These are phyloP conservation scores for Cladorrhinum sp. DNA, from an alignment of 2,329 filamentous ascomycete genomes.

Conservation along the genomic window DNA sequence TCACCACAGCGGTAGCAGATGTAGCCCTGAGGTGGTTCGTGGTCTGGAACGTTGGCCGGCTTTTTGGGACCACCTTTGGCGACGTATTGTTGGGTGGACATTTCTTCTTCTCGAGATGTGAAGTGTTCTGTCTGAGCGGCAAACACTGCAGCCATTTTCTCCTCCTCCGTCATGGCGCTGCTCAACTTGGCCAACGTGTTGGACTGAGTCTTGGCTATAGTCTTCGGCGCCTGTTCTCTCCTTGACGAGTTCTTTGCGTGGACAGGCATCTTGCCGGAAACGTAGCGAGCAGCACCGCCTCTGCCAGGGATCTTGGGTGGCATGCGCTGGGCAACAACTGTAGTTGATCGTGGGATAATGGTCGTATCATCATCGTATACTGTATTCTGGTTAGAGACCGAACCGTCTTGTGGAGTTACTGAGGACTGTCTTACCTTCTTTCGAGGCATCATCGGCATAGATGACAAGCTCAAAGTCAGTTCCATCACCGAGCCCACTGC, in stretches of 20 bases:
- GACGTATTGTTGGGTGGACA: slow-evolving; percentile 72
- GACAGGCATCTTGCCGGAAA: slow-evolving; percentile 91
- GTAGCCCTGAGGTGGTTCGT: slow-evolving; percentile 89
- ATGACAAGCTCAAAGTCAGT: slow-evolving; percentile 95
- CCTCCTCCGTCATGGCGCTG: slow-evolving; percentile 84
- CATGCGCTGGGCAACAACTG: slow-evolving; percentile 82
- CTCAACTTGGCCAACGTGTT: slow-evolving; percentile 65
- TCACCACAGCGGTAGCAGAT: slow-evolving; percentile 95
- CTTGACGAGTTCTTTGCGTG: slow-evolving; percentile 78
- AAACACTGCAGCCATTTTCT: slow-evolving; percentile 90
- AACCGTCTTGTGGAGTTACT: not conserved
- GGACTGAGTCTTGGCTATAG: slow-evolving; percentile 52
- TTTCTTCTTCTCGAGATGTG: slow-evolving; percentile 79
- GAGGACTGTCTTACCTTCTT: slow-evolving; percentile 65
- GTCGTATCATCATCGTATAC: slow-evolving; percentile 97
- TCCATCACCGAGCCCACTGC: slow-evolving; percentile 90
- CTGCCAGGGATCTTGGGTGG: slow-evolving; percentile 82
- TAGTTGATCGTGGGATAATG: slow-evolving; percentile 93
- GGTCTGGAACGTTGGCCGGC: slow-evolving; percentile 76
- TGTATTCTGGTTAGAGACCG: slow-evolving; percentile 40
- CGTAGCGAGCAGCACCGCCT: slow-evolving; percentile 88
- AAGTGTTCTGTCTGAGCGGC: slow-evolving; percentile 85
- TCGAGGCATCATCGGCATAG: slow-evolving; percentile 79
- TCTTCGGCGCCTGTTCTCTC: slow-evolving; percentile 60
- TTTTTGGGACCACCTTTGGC: slow-evolving; percentile 62